These are phyloP conservation scores for Diaporthe citrichinensis DNA, from an alignment of 2,329 filamentous ascomycete species.

Conservation along the genomic window DNA sequence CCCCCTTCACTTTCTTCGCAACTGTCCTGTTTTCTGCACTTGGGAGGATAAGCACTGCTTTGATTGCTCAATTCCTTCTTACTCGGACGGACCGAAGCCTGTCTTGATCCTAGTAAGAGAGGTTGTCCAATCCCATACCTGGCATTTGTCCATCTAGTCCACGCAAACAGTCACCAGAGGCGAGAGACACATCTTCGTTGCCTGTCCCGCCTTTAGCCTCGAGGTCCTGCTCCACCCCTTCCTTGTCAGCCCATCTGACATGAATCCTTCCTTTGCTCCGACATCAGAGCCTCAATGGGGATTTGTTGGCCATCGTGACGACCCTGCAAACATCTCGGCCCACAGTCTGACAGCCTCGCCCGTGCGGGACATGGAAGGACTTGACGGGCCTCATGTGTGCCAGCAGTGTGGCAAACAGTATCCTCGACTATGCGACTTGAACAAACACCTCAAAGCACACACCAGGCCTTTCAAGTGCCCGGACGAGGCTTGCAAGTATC, in stretches of 20 bases:
- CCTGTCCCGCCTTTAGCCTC: conserved; percentile 22
- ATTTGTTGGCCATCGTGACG: conserved; percentile 18
- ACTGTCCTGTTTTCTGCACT: background rate
- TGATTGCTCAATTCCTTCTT: conserved; percentile 10
- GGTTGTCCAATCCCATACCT: background rate
- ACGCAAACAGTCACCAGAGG: background rate
- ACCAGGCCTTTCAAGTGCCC: conserved; percentile 74
- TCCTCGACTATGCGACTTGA: conserved; percentile 51
- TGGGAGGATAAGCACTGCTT: background rate
- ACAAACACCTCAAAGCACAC: conserved; percentile 49
- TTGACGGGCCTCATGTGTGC: conserved; percentile 43
- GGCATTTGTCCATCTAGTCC: background rate
- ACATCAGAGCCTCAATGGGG: conserved; percentile 36
- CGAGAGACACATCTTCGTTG: conserved; percentile 12
- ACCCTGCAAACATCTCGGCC: conserved; percentile 25
- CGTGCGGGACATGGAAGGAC: conserved; percentile 12
- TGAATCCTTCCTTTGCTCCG: conserved; percentile 36
- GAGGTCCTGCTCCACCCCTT: conserved; percentile 13
- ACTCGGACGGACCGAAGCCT: background rate
- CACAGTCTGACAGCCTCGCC: conserved; percentile 22
- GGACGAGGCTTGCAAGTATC: conserved; percentile 76
- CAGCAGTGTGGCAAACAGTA: conserved; percentile 48
- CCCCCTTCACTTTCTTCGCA: conserved; percentile 3
- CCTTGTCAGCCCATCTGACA: conserved; percentile 33
- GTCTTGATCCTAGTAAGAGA: conserved; percentile 14